Percentiles rank a stretch among this genome's conserved stretches.
phyloP scores from a whole-genome alignment of 352 stramenopile species.

The Globisporangium canariense region DNA sequence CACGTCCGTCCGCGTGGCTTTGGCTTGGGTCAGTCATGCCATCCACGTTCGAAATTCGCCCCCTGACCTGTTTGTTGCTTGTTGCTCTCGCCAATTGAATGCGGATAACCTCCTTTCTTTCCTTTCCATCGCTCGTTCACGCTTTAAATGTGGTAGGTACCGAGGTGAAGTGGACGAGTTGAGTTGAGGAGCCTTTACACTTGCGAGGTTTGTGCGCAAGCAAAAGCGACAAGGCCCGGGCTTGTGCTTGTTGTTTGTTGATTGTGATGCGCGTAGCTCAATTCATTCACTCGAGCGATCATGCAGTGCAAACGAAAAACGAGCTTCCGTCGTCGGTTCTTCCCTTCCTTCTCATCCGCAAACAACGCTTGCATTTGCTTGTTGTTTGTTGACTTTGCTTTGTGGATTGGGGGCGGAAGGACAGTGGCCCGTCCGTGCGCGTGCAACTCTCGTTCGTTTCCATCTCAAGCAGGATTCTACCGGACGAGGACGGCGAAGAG shows the following conservation, averaged over 20 bases:
- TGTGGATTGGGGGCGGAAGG: background rate
- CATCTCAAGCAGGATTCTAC: background rate
- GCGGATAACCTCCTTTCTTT: background rate
- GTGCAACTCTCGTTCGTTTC: background rate
- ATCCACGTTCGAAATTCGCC: background rate
- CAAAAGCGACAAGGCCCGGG: background rate
- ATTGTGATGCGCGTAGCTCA: background rate
- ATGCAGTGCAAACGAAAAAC: background rate
- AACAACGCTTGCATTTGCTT: background rate
- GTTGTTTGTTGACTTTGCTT: background rate
- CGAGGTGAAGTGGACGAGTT: slow-evolving; percentile 3
- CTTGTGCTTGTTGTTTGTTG: no score
- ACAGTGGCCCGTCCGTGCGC: background rate
- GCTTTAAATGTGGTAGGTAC: slow-evolving; percentile 2
- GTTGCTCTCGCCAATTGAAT: background rate
- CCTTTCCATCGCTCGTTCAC: no score
- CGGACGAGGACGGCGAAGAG: background rate
- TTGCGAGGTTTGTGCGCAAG: background rate
- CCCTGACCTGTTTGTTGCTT: no score
- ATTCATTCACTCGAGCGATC: background rate
- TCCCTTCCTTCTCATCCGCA: background rate
- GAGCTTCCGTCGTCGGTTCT: background rate
- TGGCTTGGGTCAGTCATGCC: background rate
- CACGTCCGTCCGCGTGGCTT: no score
- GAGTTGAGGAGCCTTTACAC: background rate